Conservation (phyloP, 306 rosid species). For the Trichosanthes truncata region DNA sequence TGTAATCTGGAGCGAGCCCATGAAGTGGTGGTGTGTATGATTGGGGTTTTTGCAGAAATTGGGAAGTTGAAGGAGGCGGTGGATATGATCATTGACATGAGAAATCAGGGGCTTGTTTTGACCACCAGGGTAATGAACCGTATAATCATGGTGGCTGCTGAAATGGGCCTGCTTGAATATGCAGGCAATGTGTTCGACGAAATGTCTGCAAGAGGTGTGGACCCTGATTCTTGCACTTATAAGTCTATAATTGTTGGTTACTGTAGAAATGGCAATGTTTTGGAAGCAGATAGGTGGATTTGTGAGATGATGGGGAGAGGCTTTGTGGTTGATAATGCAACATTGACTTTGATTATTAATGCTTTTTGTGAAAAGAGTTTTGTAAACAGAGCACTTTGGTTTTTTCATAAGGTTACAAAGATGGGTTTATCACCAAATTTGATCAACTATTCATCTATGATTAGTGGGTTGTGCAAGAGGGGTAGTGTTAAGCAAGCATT, state of each 20-base stretch:
- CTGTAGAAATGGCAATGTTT: constrained; percentile 39
- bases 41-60: constrained; percentile 47
- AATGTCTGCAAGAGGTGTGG: constrained; percentile 67
- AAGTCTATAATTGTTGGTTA: constrained; percentile 57
- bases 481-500: constrained; percentile 93
- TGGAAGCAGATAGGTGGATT: constrained; percentile 79
- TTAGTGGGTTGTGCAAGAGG: constrained; percentile 74
- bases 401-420: constrained; percentile 41
- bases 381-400: constrained; percentile 48
- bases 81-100: constrained; percentile 68
- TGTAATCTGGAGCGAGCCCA: constrained; percentile 53
- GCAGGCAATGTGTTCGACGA: constrained; percentile 73
- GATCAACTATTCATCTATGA: constrained; percentile 61
- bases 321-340: constrained; percentile 55
- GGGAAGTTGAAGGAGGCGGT: constrained; percentile 73
- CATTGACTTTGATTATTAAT: constrained; percentile 43
- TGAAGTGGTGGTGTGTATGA: constrained; percentile 62
- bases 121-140: constrained; percentile 46
- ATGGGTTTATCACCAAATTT: constrained; percentile 72
- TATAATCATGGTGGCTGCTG: constrained; percentile 22
- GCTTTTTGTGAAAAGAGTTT: constrained; percentile 47
- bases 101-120: constrained; percentile 53
- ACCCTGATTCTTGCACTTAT: constrained; percentile 51
- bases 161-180: constrained; percentile 44
- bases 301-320: constrained; percentile 54